phyloP scores from a whole-genome alignment of 73 alveolate species.

The Loxodes magnus region DNA sequence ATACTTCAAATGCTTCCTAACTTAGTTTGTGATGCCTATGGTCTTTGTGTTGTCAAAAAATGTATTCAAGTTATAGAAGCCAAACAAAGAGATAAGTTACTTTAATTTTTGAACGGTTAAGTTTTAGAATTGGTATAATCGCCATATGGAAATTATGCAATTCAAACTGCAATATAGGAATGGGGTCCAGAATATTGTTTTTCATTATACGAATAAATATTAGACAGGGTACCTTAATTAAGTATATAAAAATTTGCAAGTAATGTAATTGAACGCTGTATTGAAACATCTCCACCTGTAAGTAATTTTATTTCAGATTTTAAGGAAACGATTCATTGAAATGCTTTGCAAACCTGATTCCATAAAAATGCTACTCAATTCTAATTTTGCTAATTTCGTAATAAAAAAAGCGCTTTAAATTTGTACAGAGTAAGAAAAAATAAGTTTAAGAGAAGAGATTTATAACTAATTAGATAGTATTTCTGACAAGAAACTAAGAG shows the following conservation, averaged over 20 bases:
- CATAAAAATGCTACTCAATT: too few species aligned
- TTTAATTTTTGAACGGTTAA: slow-evolving; percentile 26
- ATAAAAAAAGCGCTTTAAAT: too few species aligned
- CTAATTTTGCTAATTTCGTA: too few species aligned
- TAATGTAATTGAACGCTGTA: slow-evolving; percentile 50
- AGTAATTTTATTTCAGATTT: too few species aligned
- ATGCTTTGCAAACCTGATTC: too few species aligned
- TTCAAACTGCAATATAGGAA: slow-evolving; percentile 61
- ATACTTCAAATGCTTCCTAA: slow-evolving; percentile 48
- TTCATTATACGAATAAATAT: slow-evolving; percentile 15
- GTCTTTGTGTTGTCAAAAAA: slow-evolving; percentile 69
- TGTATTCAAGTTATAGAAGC: slow-evolving; percentile 40
- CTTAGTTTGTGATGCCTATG: slow-evolving; percentile 69
- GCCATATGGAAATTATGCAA: slow-evolving; percentile 84
- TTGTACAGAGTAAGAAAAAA: too few species aligned
- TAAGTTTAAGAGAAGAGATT: too few species aligned
- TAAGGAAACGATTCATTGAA: too few species aligned
- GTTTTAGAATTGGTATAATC: slow-evolving; percentile 50
- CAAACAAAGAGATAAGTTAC: slow-evolving; percentile 34
- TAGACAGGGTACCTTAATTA: slow-evolving; percentile 24
- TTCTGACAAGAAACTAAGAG: too few species aligned
- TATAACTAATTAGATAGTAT: too few species aligned
- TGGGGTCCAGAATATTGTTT: slow-evolving; percentile 30
- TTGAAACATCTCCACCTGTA: too few species aligned
- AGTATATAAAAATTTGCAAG: slow-evolving; percentile 44